These are phyloP conservation scores for Filobasidium wieringae DNA, from an alignment of 768 basidiomycete species.

Conservation along the genomic window DNA sequence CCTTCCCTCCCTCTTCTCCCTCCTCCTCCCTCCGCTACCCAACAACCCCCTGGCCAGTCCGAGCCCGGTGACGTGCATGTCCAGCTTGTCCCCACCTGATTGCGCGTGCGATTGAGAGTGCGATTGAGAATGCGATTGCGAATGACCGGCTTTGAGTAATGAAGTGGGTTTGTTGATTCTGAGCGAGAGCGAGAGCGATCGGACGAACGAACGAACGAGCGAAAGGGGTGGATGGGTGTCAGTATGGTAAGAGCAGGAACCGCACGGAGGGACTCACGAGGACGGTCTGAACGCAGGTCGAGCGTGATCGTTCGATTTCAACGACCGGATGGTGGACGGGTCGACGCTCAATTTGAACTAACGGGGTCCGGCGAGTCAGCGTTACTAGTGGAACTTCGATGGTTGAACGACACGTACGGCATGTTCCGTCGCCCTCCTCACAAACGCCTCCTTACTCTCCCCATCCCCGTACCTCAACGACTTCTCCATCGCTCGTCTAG, in stretches of 20 bases:
- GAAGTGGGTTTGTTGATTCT: neutral
- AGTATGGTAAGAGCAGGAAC: no score
- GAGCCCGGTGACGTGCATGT: slow-evolving; percentile 16
- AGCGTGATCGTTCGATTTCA: neutral
- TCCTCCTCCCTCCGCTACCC: slow-evolving; percentile 3
- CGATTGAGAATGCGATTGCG: neutral
- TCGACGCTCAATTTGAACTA: neutral
- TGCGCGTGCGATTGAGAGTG: slow-evolving; percentile 4
- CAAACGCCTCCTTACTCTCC: slow-evolving; percentile 22
- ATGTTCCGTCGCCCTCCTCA: slow-evolving; percentile 26
- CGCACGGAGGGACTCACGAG: neutral
- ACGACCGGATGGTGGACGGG: neutral
- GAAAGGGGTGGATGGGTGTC: no score
- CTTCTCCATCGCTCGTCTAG: slow-evolving; percentile 22
- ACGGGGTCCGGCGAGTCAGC: neutral
- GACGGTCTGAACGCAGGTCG: neutral
- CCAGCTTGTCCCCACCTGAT: slow-evolving; percentile 1
- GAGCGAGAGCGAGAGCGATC: neutral
- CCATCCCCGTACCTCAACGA: slow-evolving; percentile 25
- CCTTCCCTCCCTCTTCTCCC: neutral
- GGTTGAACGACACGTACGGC: slow-evolving; percentile 15
- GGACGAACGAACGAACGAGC: neutral
- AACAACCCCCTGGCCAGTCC: slow-evolving; percentile 17
- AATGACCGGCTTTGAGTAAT: no score
- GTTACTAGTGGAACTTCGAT: neutral